phyloP scores from a whole-genome alignment of 495 filamentous ascomycete species.

The Aspergillus nidulans region DNA sequence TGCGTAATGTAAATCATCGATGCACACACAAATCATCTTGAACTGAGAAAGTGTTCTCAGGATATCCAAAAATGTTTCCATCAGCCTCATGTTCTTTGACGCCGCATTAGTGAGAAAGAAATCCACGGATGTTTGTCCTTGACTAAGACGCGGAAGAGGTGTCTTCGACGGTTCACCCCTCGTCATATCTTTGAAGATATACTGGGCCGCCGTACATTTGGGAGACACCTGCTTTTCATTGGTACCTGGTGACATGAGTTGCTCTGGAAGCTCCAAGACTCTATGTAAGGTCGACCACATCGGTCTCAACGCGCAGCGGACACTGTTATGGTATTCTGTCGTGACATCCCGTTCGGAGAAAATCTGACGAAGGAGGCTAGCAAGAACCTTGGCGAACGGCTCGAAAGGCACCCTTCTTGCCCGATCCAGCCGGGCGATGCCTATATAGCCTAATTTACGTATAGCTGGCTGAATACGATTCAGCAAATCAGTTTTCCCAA shows the following conservation, averaged over 20 bases:
- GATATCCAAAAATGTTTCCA: constrained; percentile 82
- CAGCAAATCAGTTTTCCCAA: constrained; percentile 80
- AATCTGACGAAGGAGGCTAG: constrained; percentile 81
- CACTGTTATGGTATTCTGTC: constrained; percentile 71
- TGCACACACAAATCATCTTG: constrained; percentile 75
- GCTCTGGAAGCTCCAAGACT: constrained; percentile 76
- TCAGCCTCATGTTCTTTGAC: constrained; percentile 70
- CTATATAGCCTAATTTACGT: constrained; percentile 72
- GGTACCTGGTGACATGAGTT: constrained; percentile 50
- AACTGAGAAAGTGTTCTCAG: constrained; percentile 69
- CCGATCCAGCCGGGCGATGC: constrained; percentile 80
- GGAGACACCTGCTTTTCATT: constrained; percentile 37
- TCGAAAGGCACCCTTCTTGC: constrained; percentile 77
- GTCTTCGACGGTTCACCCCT: constrained; percentile 34
- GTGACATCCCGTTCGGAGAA: constrained; percentile 85
- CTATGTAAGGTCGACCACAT: constrained; percentile 75
- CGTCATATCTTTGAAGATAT: constrained; percentile 25
- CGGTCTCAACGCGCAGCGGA: constrained; percentile 68
- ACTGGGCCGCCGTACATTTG: constrained; percentile 25
- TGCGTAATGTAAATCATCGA: constrained; percentile 84
- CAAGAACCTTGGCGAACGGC: constrained; percentile 72
- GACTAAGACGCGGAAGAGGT: constrained; percentile 30
- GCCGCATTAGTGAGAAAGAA: constrained; percentile 66
- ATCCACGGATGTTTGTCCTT: constrained; percentile 58
- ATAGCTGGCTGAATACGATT: constrained; percentile 72